Base-by-base conservation (phyloP, 306 rosid species). In the Malus asiatica region DNA sequence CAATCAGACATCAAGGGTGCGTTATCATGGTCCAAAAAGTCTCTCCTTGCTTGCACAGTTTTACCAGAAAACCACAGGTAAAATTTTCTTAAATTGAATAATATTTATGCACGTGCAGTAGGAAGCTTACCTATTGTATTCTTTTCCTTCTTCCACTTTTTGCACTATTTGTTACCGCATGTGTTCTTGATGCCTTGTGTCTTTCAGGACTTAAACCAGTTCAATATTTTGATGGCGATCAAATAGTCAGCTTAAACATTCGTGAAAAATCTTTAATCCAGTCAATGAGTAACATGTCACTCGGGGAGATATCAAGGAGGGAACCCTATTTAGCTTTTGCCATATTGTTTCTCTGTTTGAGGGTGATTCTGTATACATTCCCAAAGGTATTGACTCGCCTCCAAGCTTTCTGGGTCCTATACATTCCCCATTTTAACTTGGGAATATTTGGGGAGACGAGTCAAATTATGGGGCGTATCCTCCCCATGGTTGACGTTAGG, bases 371-470 rank as follows among this genome's bases (percentile, higher is more conserved):
- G 11, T 66, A 51, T 76, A 76, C 79, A n/a, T 78, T 88, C 65
- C 96, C 89, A 4, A 53, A 22, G 70, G 78, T 83, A 4, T 59
- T 85, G 64, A 13, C 68, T 40, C 79, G 35, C 55, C 77, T 93
- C 72, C 83, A 72, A 81, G 82, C 87, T 52, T 80, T 86, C 80
- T 88, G 89, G 84, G 82, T 74, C 74, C 83, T 82, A 32, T 79
- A 69, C 66, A 74, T 76, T 72, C 88, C 91, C 38, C 96, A 85
- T 72, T 78, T 89, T 69, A 89, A 88, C 73, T 40, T 90, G 91
- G 91, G 89, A 84, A 78, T 87, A 74, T 83, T 89, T 40, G 93
- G 96, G 9, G 97, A 89, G 87, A 87, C 93, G 5, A 87, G 90
- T 76, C 93, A 87, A 71, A 81, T 84, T 51, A 80, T 93, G 76